Evolutionary conservation across 2,329 filamentous ascomycete species (phyloP).

Genomic region (Aspergillus udagawae): DNA sequence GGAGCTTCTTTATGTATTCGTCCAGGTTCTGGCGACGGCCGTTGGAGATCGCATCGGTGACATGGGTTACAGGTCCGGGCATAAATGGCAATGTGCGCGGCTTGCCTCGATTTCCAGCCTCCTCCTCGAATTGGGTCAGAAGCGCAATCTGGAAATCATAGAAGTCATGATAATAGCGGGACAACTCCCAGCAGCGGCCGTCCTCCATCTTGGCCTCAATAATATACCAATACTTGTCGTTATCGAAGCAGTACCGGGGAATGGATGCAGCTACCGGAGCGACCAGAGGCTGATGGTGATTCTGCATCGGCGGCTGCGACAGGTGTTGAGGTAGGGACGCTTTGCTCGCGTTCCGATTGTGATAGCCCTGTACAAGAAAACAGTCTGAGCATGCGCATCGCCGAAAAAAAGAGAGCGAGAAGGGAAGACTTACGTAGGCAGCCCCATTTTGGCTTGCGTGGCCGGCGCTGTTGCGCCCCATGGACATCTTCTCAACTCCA

Average conservation of each 20-base stretch:
- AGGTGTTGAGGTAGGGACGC: conserved; percentile 25
- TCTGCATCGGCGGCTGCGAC: conserved; percentile 43
- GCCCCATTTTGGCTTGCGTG: conserved; percentile 50
- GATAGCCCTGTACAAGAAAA: conserved; percentile 24
- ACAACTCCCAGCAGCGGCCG: conserved; percentile 86
- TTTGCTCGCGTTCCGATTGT: conserved; percentile 40
- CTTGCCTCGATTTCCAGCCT: conserved; percentile 81
- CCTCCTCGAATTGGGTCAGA: conserved; percentile 83
- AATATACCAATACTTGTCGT: conserved; percentile 98
- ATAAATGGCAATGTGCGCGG: conserved; percentile 89
- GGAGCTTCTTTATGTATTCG: conserved; percentile 88
- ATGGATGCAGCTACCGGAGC: conserved; percentile 81
- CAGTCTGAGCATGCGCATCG: conserved; percentile 1
- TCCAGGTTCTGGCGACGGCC: conserved; percentile 88
- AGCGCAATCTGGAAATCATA: conserved; percentile 98
- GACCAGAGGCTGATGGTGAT: conserved; percentile 53
- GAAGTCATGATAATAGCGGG: conserved; percentile 95
- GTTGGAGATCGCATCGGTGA: conserved; percentile 96
- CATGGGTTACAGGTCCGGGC: conserved; percentile 95
- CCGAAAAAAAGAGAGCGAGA: neutral
- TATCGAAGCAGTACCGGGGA: conserved; percentile 89
- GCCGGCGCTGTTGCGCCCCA: conserved; percentile 53
- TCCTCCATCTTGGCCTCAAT: conserved; percentile 90
- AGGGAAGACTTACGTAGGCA: conserved; percentile 44
- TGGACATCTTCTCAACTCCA: conserved; percentile 73